Evolutionary conservation across 2,329 filamentous ascomycete genomes (phyloP), one percentile per base, ranked within the genome.

Genomic region (Rosellinia necatrix): DNA sequence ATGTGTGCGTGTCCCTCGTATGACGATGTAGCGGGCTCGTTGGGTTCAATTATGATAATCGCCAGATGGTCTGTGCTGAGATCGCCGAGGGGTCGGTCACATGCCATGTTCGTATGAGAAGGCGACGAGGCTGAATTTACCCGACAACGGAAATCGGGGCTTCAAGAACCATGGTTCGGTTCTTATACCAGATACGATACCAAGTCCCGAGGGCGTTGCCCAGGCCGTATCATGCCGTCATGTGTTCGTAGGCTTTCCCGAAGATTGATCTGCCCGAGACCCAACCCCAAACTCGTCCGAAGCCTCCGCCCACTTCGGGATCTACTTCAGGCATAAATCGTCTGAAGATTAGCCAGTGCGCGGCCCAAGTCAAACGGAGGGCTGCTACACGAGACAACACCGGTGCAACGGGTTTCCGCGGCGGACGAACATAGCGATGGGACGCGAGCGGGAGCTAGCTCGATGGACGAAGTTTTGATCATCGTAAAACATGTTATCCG

Each of bases 11-110:
- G 47, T 37, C 15, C 19, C 53, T 60, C 58, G 50, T 58, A 58
- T 49, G 58, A 60, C 25, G 58, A 32, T 6, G 32, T 49, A 58
- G 54, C 46, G 55, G 32, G 55, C 38, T 47, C 7, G 34, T 49
- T 25, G n/a, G 32, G 30, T 41, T 35, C 21, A 8, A 40, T 43
- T 49, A 4, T 15, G 17, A 49, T 40, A 15, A 38, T 30, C 22
- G 44, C 37, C 17, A 27, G n/a, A 34, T 22, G 22, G 21, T 22
- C 37, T 22, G 35, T n/a, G 38, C 25, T 50, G 49, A 48, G 34
- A 38, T 53, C 27, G 53, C 42, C 29, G 35, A 46, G 29, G 25
- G 44, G 24, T 25, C 21, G 34, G 40, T 41, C 29, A 34, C 49
- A 57, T 53, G 29, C 42, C 35, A 43, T 44, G 32, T 48, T 52